Base-by-base conservation (phyloP, 2,329 filamentous ascomycete species). In the Colletotrichum sp. region DNA sequence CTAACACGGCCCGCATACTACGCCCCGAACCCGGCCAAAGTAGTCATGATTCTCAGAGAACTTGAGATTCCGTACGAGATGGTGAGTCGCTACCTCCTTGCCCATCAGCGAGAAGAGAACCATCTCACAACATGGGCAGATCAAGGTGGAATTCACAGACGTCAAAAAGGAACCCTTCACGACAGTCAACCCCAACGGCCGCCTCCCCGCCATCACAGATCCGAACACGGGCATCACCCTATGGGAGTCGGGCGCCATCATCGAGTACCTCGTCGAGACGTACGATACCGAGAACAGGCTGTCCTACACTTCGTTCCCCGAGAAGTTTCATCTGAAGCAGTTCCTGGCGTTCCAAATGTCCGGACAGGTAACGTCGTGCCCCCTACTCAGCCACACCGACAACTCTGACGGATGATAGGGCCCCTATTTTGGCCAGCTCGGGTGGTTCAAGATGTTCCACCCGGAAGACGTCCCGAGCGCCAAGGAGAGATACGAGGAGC, bases 341-440 rank as follows among this genome's bases (percentile, higher is more conserved):
- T 77, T 44, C 6, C 28, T 64, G 55, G 21, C 68, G 39, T 78
- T 77, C 18, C 74, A 77, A n/a, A 52, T 70, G 32, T 71, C 69
- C 5, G 74, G 76, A 52, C 74, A 77, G 72, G 72, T 75, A 39
- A 12, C 36, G 28, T n/a, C 13, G 4, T 8, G 39, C 15, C 28
- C 12, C 7, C 18, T 26, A 13, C 18, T 18, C 4, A 39, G 2
- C 2, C 34, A n/a, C 8, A n/a, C 3, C 60, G 6, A 39, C 32
- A 21, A 13, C 60, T 13, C 24, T 36, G n/a, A 64, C 60, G 21
- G 32, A 39, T 1, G 21, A 3, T 84, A 88, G 78, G 87, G 85
- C 1, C 87, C 87, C 0, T 89, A 88, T 78, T 89, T 81, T 60
- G 88, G 87, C 6, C 85, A 88, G 77, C 77, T 75, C 4, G 78